Percentiles rank a stretch among this genome's conserved stretches.
Conservation (phyloP, 2,329 filamentous ascomycete species). For the Apiospora malaysiana region DNA sequence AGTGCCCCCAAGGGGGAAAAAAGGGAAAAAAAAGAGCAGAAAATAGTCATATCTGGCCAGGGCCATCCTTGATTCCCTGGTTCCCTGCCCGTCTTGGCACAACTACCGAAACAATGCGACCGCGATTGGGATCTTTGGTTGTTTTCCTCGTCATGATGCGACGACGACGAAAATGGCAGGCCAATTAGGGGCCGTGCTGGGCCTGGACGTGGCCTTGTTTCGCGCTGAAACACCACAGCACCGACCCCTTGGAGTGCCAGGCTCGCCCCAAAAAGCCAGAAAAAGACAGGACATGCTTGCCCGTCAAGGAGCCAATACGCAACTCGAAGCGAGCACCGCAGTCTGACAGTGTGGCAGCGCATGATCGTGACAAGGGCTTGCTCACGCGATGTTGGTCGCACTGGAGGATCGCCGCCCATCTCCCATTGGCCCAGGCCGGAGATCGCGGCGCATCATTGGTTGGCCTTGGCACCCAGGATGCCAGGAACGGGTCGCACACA, state of each 20-base stretch:
- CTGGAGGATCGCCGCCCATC: background rate
- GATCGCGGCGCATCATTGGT: background rate
- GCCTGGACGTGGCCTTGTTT: conserved; percentile 6
- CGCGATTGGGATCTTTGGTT: background rate
- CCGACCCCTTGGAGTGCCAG: background rate
- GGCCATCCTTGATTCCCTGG: background rate
- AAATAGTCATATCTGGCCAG: background rate
- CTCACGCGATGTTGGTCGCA: background rate
- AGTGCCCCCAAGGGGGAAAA: no score
- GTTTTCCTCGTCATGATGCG: background rate
- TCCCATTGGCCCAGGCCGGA: background rate
- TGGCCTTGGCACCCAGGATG: no score
- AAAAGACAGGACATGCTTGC: background rate
- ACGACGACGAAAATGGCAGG: background rate
- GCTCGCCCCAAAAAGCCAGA: background rate
- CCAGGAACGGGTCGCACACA: background rate
- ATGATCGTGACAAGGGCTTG: background rate
- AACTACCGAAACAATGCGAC: conserved; percentile 7
- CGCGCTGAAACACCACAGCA: conserved; percentile 2
- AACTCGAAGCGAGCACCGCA: background rate
- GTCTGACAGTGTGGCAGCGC: background rate
- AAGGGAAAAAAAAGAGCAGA: background rate
- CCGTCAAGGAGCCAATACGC: background rate
- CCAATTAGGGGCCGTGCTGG: background rate
- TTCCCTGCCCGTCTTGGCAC: background rate